Conservation (phyloP, 352 stramenopile species). For the Thalassiosira exigua region DNA sequence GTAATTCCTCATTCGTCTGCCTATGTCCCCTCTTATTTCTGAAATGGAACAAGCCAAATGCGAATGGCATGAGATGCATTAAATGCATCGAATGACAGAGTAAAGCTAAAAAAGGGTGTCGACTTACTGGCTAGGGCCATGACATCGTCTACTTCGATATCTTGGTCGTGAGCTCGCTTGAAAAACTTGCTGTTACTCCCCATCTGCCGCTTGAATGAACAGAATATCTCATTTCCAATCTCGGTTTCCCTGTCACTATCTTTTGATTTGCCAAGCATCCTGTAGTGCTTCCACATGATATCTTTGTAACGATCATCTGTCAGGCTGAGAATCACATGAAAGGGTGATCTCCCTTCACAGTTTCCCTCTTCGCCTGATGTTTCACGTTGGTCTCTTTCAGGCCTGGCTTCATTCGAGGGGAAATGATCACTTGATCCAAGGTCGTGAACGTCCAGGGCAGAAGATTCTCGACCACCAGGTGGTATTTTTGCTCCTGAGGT, state of each 20-base stretch:
- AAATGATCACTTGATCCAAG: neutral
- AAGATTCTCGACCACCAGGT: neutral
- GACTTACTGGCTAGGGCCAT: slow-evolving; percentile 41
- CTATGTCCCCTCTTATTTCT: slow-evolving; percentile 49
- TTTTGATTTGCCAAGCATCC: slow-evolving; percentile 35
- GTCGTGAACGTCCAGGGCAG: neutral
- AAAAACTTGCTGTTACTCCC: slow-evolving; percentile 41
- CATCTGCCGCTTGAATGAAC: slow-evolving; percentile 33
- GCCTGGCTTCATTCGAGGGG: neutral
- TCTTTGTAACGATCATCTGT: slow-evolving; percentile 49
- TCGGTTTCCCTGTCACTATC: slow-evolving; percentile 33
- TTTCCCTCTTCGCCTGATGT: slow-evolving; percentile 1
- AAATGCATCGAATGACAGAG: neutral
- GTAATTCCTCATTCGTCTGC: slow-evolving; percentile 36
- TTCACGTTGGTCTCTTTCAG: neutral
- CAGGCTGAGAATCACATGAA: slow-evolving; percentile 40
- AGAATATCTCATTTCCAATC: slow-evolving; percentile 44
- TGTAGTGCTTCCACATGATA: slow-evolving; percentile 47
- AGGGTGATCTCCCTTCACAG: slow-evolving; percentile 6
- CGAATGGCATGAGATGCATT: neutral
- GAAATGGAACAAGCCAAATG: neutral
- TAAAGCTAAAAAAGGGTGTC: neutral
- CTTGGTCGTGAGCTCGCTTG: slow-evolving; percentile 30
- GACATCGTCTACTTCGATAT: slow-evolving; percentile 38
- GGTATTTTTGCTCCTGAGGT: slow-evolving; percentile 1